These are phyloP conservation scores for Globisporangium takayamanum DNA, from an alignment of 352 stramenopile species.

Conservation along the genomic window DNA sequence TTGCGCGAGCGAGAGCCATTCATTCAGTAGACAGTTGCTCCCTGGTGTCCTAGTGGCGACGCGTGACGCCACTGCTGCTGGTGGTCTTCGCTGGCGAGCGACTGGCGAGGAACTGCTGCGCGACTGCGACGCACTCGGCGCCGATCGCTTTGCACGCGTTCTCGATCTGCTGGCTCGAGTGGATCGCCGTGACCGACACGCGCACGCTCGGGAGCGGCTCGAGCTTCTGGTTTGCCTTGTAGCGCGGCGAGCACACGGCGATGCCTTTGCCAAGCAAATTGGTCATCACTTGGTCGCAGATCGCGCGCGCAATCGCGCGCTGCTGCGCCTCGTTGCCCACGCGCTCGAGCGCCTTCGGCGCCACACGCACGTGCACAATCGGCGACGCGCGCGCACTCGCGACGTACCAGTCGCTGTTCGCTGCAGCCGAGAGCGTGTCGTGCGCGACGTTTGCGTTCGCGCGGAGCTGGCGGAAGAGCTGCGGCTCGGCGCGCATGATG, in stretches of 20 bases:
- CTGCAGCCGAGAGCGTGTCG: conserved; percentile 31
- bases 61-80: conserved; percentile 21
- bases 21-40: background rate
- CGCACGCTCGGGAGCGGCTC: conserved; percentile 69
- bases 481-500: conserved; percentile 75
- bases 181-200: conserved; percentile 66
- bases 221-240: conserved; percentile 56
- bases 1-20: background rate
- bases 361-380: conserved; percentile 61
- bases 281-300: conserved; percentile 63
- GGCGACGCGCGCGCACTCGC: conserved; percentile 59
- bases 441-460: conserved; percentile 60
- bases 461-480: conserved; percentile 63
- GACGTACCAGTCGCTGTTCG: conserved; percentile 39
- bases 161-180: conserved; percentile 50
- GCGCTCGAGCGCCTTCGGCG: conserved; percentile 30
- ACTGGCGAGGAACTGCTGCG: conserved; percentile 34
- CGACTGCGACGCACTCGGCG: conserved; percentile 44
- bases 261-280: conserved; percentile 57
- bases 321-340: conserved; percentile 41
- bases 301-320: conserved; percentile 37
- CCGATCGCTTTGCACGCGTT: conserved; percentile 50
- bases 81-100: conserved; percentile 20
- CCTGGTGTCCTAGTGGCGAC: conserved; percentile 28
- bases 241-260: conserved; percentile 64